A percentile compares a stretch with the other conserved stretches of the same genome.
Conservation (phyloP, 2,329 filamentous ascomycete genomes). For the Apiospora phragmitis region DNA sequence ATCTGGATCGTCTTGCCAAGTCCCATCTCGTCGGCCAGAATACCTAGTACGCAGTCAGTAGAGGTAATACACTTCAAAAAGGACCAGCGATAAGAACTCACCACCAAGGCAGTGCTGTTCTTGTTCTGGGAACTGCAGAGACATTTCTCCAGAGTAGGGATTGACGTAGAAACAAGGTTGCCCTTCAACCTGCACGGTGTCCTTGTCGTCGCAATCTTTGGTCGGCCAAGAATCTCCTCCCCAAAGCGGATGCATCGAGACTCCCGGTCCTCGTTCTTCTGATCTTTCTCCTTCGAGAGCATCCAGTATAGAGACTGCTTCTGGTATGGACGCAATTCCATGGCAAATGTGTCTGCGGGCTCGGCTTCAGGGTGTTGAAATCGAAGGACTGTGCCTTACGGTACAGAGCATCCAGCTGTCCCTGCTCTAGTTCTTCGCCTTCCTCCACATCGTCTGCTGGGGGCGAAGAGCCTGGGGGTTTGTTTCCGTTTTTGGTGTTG, state of each 20-base stretch:
- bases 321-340: slow-evolving; percentile 88
- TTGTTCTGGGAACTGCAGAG: slow-evolving; percentile 86
- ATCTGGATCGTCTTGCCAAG: slow-evolving; percentile 98
- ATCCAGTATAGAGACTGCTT: slow-evolving; percentile 97
- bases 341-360: slow-evolving; percentile 76
- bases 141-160: slow-evolving; percentile 92
- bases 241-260: slow-evolving; percentile 96
- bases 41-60: slow-evolving; percentile 34
- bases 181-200: slow-evolving; percentile 64
- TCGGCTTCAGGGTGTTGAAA: slow-evolving; percentile 84
- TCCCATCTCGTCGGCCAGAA: slow-evolving; percentile 96
- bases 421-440: slow-evolving; percentile 88
- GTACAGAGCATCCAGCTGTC: slow-evolving; percentile 91
- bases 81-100: not conserved
- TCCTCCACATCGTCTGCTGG: slow-evolving; percentile 73
- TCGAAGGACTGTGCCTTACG: slow-evolving; percentile 97
- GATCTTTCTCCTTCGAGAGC: slow-evolving; percentile 86
- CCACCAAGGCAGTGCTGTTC: slow-evolving; percentile 94
- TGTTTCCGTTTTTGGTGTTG: slow-evolving; percentile 22
- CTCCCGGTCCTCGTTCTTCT: slow-evolving; percentile 64
- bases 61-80: not conserved
- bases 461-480: slow-evolving; percentile 41
- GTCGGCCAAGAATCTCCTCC: slow-evolving; percentile 90
- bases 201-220: slow-evolving; percentile 83
- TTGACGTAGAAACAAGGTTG: slow-evolving; percentile 89